These are phyloP conservation scores for Fusarium equiseti DNA, from an alignment of 2,329 filamentous ascomycete genomes.

Conservation along the genomic window DNA sequence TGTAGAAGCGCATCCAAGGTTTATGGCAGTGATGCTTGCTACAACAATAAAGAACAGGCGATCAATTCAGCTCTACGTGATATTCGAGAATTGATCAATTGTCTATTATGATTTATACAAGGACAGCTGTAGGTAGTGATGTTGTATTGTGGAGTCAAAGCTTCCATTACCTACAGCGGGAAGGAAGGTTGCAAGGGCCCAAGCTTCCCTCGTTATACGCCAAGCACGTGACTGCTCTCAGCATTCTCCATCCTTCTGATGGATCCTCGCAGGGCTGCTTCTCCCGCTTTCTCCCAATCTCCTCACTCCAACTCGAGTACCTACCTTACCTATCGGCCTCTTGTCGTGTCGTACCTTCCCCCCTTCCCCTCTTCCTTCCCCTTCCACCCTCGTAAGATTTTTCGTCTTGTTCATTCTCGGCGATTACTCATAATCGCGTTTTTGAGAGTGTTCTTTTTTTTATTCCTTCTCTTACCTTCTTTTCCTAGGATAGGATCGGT, in stretches of 20 bases:
- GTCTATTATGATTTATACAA: background rate
- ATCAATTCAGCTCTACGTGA: background rate
- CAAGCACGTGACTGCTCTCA: conserved; percentile 30
- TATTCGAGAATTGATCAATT: background rate
- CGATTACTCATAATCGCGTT: conserved; percentile 33
- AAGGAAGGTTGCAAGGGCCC: conserved; percentile 3
- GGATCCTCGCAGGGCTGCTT: conserved; percentile 40
- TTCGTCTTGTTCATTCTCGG: conserved; percentile 39
- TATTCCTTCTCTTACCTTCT: conserved; percentile 14
- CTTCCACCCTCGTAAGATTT: conserved; percentile 39
- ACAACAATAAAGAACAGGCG: background rate
- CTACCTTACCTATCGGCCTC: conserved; percentile 30
- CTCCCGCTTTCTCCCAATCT: conserved; percentile 46
- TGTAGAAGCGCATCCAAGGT: background rate
- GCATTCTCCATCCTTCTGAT: conserved; percentile 15
- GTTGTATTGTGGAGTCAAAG: conserved; percentile 1
- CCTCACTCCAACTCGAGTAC: conserved; percentile 29
- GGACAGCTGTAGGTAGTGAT: background rate
- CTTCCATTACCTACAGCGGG: background rate
- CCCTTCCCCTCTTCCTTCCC: conserved; percentile 33
- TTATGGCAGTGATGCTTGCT: background rate
- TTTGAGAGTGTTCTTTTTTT: conserved; percentile 31
- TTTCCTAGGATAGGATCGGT: conserved; percentile 40
- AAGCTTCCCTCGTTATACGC: conserved; percentile 16
- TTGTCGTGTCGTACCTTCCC: conserved; percentile 44